Conservation (phyloP, 2,329 filamentous ascomycete genomes). For the Trichoderma sp. region DNA sequence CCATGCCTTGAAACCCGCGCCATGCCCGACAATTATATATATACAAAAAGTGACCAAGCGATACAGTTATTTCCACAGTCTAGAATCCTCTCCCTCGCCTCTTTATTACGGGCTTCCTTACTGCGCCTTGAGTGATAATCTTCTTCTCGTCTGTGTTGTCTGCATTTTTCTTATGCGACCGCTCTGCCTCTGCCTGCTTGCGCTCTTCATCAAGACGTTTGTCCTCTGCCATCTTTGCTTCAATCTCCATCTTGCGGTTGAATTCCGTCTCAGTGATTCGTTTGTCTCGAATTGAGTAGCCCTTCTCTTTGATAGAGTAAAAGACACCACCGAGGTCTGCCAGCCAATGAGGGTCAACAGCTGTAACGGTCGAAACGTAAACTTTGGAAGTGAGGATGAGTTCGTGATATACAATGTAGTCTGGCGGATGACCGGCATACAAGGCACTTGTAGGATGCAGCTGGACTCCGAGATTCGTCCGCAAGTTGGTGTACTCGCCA, state of each 20-base stretch:
- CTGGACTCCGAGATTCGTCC: conserved; percentile 91
- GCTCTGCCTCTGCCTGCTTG: conserved; percentile 54
- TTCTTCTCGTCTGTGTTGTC: conserved; percentile 52
- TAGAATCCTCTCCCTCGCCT: conserved; percentile 59
- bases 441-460: conserved; percentile 92
- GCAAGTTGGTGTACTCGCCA: conserved; percentile 95
- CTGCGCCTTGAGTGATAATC: conserved; percentile 63
- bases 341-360: conserved; percentile 95
- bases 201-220: conserved; percentile 68
- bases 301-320: conserved; percentile 97
- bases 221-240: conserved; percentile 88
- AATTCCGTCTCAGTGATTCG: conserved; percentile 89
- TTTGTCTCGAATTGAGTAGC: conserved; percentile 85
- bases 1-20: neutral
- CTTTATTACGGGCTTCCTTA: conserved; percentile 64
- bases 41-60: neutral
- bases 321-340: conserved; percentile 96
- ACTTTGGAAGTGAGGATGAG: conserved; percentile 95
- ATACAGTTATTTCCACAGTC: conserved; percentile 1
- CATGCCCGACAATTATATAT: neutral
- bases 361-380: conserved; percentile 96
- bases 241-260: conserved; percentile 90
- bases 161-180: conserved; percentile 45
- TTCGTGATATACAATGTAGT: conserved; percentile 98
- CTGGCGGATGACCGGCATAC: conserved; percentile 92